phyloP scores from a whole-genome alignment of 306 rosid species.

The Sophora flavescens region DNA sequence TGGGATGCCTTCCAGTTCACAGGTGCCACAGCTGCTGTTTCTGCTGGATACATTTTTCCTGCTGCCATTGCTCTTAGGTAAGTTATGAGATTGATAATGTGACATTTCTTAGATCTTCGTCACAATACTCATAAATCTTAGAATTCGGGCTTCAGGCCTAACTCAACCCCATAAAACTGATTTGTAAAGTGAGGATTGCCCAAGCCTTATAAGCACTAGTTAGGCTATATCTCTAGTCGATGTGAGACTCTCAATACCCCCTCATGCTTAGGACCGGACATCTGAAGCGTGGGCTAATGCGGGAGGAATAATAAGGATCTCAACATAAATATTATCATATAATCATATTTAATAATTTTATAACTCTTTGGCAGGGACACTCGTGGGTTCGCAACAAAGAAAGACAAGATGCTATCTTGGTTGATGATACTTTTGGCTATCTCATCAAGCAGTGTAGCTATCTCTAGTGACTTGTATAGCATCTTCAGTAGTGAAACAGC shows the following conservation, averaged over 20 bases:
- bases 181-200: too few species aligned
- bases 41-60: constrained; percentile 72
- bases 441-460: constrained; percentile 68
- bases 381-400: constrained; percentile 70
- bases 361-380: constrained; percentile 57
- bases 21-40: constrained; percentile 76
- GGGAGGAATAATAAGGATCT: too few species aligned
- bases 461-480: constrained; percentile 68
- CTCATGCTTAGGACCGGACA: too few species aligned
- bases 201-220: too few species aligned
- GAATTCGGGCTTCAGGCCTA: too few species aligned
- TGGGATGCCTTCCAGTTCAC: constrained; percentile 91
- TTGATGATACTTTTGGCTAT: constrained; percentile 68
- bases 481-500: constrained; percentile 45
- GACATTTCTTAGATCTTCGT: not conserved
- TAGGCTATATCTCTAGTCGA: too few species aligned
- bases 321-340: too few species aligned
- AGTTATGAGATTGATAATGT: not conserved
- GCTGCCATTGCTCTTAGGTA: constrained; percentile 73
- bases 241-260: too few species aligned
- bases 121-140: not conserved
- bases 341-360: not conserved
- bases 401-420: constrained; percentile 63
- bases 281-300: too few species aligned
- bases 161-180: too few species aligned